Evolutionary conservation across 768 basidiomycete species (phyloP).

Genomic region (Auricularia sp.): DNA sequence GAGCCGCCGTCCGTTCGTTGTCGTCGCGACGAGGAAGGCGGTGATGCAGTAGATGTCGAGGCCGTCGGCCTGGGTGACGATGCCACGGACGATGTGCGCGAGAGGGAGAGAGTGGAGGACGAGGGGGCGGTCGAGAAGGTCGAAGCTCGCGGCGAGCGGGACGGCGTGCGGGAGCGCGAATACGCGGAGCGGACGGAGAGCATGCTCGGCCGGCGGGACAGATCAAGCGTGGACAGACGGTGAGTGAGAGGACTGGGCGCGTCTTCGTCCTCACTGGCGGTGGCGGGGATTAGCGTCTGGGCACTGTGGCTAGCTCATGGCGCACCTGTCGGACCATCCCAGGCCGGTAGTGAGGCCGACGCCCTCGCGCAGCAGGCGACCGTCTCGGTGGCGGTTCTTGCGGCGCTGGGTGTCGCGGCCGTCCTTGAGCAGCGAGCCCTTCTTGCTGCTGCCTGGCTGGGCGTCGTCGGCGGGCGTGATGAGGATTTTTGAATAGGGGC

Average conservation of each 20-base stretch:
- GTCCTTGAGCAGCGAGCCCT: slow-evolving; percentile 22
- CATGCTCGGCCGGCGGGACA: background rate
- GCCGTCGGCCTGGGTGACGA: background rate
- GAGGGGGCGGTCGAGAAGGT: background rate
- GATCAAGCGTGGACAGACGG: slow-evolving; percentile 37
- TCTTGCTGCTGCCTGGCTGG: background rate
- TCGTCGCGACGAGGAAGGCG: too few relatives aligned
- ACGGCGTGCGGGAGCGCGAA: background rate
- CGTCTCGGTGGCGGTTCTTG: slow-evolving; percentile 53
- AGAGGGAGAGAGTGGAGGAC: background rate
- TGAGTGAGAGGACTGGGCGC: slow-evolving; percentile 58
- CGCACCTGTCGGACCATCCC: slow-evolving; percentile 66
- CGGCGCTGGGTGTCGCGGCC: slow-evolving; percentile 47
- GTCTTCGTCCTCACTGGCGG: slow-evolving; percentile 56
- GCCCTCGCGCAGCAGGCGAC: slow-evolving; percentile 45
- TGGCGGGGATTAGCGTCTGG: background rate
- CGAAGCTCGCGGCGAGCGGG: background rate
- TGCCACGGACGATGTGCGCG: background rate
- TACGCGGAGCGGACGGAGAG: background rate
- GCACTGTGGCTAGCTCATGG: background rate
- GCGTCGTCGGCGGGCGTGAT: slow-evolving; percentile 13
- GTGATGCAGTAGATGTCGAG: too few relatives aligned
- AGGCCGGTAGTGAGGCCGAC: slow-evolving; percentile 63
- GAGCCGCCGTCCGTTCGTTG: too few relatives aligned
- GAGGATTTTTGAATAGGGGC: slow-evolving; percentile 54